These are phyloP conservation scores for Suhomyces sp. DNA, from an alignment of 805 yeast species.

Conservation along the genomic window DNA sequence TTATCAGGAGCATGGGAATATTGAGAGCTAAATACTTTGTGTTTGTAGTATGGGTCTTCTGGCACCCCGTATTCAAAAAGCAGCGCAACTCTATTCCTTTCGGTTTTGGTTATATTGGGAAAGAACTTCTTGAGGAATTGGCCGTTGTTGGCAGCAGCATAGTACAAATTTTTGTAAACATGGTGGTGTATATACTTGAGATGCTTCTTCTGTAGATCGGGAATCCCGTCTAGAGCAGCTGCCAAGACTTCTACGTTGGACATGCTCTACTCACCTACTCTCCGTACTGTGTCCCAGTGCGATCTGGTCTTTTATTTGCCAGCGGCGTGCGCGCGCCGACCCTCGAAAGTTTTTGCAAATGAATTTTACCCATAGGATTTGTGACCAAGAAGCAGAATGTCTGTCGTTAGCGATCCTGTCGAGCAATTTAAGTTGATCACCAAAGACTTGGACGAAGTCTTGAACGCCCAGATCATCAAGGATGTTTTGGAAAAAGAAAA, in stretches of 20 bases:
- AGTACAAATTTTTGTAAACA: conserved; percentile 29
- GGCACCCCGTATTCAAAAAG: not conserved
- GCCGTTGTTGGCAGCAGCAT: conserved; percentile 20
- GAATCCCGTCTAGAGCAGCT: not conserved
- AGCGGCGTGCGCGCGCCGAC: not conserved
- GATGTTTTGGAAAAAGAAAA: conserved; percentile 76
- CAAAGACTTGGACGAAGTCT: conserved; percentile 84
- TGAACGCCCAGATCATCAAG: conserved; percentile 83
- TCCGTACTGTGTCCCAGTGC: too few species aligned
- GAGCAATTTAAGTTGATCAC: conserved; percentile 75
- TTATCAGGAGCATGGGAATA: conserved; percentile 53
- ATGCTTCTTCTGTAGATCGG: not conserved
- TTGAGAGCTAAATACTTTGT: not conserved
- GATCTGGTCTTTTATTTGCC: not conserved
- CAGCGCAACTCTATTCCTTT: not conserved
- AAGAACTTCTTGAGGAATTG: conserved; percentile 12
- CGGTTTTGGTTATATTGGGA: not conserved
- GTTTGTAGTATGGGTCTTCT: not conserved
- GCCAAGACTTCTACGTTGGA: not conserved
- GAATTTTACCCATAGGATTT: not conserved
- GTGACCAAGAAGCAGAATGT: conserved; percentile 11
- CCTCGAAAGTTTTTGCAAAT: not conserved
- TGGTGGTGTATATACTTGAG: not conserved
- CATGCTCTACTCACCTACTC: not conserved
- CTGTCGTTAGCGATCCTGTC: conserved; percentile 45